Evolutionary conservation across 2,329 filamentous ascomycete species (phyloP), one percentile per base, ranked within the genome.

Genomic region (Endoconidiophora polonica): DNA sequence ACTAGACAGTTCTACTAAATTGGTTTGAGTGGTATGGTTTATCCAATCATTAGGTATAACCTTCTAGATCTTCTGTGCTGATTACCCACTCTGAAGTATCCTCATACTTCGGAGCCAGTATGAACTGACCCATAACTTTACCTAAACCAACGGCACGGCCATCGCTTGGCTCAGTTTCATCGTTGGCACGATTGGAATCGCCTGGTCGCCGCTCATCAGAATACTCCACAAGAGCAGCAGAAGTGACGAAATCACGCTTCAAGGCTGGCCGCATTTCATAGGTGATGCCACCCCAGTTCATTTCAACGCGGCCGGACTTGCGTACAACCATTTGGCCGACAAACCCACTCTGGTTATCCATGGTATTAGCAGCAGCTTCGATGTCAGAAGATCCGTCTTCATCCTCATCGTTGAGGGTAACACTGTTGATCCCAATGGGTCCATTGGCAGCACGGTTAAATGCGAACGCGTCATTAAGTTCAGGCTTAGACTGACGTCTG

Each of bases 41-140:
- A 33, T 33, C 18, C 6, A 26, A 12, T 36, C 55, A 41, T 37
- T 46, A 46, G 3, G 12, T 10, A 12, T 44, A 45, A n/a, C 40
- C 37, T 47, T 56, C 56, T 36, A 68, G 57, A 12, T 63, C 63
- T 29, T 63, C 59, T 5, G 65, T 59, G 46, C 60, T 60, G 6
- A 56, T 70, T 12, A 68, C 62, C 74, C 74, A 78, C 26, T 76
- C 73, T 50, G 73, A 67, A 56, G 75, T 73, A 46, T 77, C 74
- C 37, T 68, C 69, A 66, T 73, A 79, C 42, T 72, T 67, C 5
- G 76, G 76, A 23, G 73, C 74, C 16, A 77, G 63, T 16, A 76
- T 69, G 59, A 80, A 80, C 54, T 74, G 73, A 46, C 75, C 76
- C 66, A 75, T 72, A 52, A 81, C 70, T 58, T 73, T 71, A 45